Evolutionary conservation across 177 flowering plant species (phyloP), one percentile per base, ranked within the genome.

Genomic region (Telopea speciosissima): DNA sequence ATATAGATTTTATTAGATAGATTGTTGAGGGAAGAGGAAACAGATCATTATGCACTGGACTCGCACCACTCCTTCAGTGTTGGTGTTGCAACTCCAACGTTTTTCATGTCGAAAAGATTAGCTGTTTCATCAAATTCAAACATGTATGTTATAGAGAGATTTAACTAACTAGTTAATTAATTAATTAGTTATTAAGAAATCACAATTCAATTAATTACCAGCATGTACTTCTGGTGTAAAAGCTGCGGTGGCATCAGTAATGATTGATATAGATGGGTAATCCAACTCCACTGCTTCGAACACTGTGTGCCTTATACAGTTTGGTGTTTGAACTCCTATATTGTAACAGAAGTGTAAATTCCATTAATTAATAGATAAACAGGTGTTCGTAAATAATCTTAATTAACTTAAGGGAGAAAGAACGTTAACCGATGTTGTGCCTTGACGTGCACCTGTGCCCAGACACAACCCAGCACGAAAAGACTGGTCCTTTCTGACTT

Each of bases 221-320:
- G 17, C 8, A 77, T 96, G 98, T 44, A 91, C 66, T 6, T 89
- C 92, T 66, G 92, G 87, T 36, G 95, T 85, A 3, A 93, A 94
- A 73, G 99, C 95, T 70, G 98, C 95, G 1, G 98, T 96, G 77
- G 98, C 97, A 85, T 96, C 98, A 78, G 79, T 70, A 69, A 96
- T 81, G 59, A 96, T 91, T 5, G 90, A 82, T 44, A 93, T 88
- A 44, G 88, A 74, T 63, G 76, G 72, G 75, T 92, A 96, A 80
- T 93, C 92, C 75, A 93, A 77, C 49, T 90, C 90, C 22, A 96
- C 98, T 0, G 96, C 98, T 82, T 96, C 99, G 85, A 79, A 96
- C n/a, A 86, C 97, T 17, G 93, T 93, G 79, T 93, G 97, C 75
- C 98, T 80, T 67, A 96, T 85, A 82, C 99, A 93, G 72, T 93